phyloP scores from a whole-genome alignment of 2,329 filamentous ascomycete species.

The Curvularia verruculosa region DNA sequence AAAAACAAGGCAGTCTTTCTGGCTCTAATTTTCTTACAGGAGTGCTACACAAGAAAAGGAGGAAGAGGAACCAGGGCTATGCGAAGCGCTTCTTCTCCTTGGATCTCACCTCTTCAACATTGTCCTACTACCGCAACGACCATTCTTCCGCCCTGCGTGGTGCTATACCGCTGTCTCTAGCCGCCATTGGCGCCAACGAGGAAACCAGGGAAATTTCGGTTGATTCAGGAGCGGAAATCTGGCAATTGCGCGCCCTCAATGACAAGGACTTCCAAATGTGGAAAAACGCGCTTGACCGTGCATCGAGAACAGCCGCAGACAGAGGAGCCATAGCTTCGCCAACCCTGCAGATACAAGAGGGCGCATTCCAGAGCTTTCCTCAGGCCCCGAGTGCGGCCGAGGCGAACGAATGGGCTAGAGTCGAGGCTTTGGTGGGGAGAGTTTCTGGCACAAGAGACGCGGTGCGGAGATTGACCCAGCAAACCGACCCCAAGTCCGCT shows the following conservation, averaged over 20 bases:
- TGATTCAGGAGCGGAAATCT: conserved; percentile 94
- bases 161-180: conserved; percentile 88
- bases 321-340: conserved; percentile 33
- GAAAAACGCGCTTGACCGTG: conserved; percentile 83
- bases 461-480: conserved; percentile 81
- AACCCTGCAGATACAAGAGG: conserved; percentile 37
- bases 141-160: conserved; percentile 91
- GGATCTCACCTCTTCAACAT: conserved; percentile 89
- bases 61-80: conserved; percentile 93
- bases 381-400: conserved; percentile 58
- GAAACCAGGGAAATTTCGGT: conserved; percentile 90
- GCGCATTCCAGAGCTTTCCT: conserved; percentile 23
- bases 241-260: conserved; percentile 87
- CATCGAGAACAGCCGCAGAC: conserved; percentile 62
- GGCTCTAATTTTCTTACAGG: conserved; percentile 75
- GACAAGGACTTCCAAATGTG: conserved; percentile 86
- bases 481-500: conserved; percentile 72
- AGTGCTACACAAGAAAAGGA: conserved; percentile 82
- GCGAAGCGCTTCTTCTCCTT: conserved; percentile 94
- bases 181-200: conserved; percentile 88
- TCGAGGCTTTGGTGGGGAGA: conserved; percentile 83
- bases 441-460: conserved; percentile 89
- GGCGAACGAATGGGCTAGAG: conserved; percentile 83
- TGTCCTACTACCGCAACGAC: conserved; percentile 95
- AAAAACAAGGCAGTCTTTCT: conserved; percentile 24